A percentile compares a stretch with the other conserved stretches of the same genome.
phyloP scores from a whole-genome alignment of 371 early-diverging fungal genomes.

The Mortierella sp. region DNA sequence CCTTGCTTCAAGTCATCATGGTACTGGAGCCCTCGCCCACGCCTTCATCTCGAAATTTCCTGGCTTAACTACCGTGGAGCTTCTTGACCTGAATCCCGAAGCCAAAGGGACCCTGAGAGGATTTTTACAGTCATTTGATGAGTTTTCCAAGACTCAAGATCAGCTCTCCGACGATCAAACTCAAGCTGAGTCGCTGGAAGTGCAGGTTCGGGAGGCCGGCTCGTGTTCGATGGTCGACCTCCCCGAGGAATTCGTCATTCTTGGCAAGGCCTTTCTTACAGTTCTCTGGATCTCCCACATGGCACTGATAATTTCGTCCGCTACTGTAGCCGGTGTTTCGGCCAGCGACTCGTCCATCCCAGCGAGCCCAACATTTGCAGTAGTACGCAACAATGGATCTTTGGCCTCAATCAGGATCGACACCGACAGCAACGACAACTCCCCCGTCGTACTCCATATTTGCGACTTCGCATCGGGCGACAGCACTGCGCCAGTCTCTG shows the following conservation, averaged over 20 bases:
- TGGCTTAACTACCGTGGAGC: background rate
- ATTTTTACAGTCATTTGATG: background rate
- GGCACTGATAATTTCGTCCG: conserved; percentile 2
- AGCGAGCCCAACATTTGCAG: background rate
- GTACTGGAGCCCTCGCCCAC: background rate
- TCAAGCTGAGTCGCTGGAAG: background rate
- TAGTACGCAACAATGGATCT: background rate
- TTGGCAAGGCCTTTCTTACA: background rate
- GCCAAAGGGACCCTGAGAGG: background rate
- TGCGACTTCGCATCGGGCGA: background rate
- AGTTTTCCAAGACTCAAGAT: background rate
- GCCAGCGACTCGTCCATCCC: background rate
- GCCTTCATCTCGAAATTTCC: background rate
- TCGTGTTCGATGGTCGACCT: background rate
- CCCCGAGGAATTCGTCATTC: background rate
- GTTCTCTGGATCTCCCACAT: background rate
- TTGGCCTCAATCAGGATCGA: background rate
- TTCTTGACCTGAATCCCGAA: background rate
- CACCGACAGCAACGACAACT: background rate
- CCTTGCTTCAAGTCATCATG: background rate
- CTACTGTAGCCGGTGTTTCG: too few relatives aligned
- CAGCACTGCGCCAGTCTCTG: background rate
- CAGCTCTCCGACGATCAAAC: background rate
- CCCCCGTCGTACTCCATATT: background rate
- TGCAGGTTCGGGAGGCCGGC: background rate